These are phyloP conservation scores for Lactarius akahatsu DNA, from an alignment of 768 basidiomycete genomes.

Conservation along the genomic window DNA sequence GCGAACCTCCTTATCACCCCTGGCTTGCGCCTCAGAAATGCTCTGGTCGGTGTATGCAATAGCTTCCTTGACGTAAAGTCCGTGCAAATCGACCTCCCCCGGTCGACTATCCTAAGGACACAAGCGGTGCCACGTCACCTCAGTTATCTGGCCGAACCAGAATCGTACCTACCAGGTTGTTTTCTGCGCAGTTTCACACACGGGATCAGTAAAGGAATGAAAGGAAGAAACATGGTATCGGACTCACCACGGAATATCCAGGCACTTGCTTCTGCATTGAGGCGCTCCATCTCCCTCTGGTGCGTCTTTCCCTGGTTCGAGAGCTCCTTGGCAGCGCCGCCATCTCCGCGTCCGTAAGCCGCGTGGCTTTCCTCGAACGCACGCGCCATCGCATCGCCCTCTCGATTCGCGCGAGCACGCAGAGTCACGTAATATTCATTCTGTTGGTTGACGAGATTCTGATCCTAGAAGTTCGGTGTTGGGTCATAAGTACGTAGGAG, in stretches of 20 bases:
- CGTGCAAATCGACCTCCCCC: constrained; percentile 87
- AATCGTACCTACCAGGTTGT: constrained; percentile 57
- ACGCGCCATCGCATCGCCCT: constrained; percentile 75
- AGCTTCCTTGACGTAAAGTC: constrained; percentile 92
- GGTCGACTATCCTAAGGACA: constrained; percentile 54
- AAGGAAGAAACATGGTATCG: background rate
- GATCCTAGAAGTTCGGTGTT: constrained; percentile 39
- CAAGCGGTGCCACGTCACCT: background rate
- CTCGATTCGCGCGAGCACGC: constrained; percentile 71
- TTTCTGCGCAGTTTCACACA: constrained; percentile 48
- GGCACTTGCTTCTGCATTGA: constrained; percentile 79
- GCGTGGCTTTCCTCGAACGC: constrained; percentile 70
- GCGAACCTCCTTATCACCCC: constrained; percentile 63
- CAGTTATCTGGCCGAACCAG: background rate
- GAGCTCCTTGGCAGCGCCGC: constrained; percentile 77
- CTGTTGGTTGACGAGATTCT: constrained; percentile 62
- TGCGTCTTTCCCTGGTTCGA: constrained; percentile 80
- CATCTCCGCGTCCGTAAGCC: constrained; percentile 71
- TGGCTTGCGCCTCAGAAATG: constrained; percentile 61
- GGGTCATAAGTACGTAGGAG: background rate
- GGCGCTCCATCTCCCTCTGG: constrained; percentile 68
- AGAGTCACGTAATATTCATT: constrained; percentile 68
- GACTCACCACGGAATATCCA: constrained; percentile 81
- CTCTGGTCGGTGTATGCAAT: constrained; percentile 69
- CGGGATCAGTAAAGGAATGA: background rate